Conservation (phyloP, 148 eudicot species). For the Drosera capensis region DNA sequence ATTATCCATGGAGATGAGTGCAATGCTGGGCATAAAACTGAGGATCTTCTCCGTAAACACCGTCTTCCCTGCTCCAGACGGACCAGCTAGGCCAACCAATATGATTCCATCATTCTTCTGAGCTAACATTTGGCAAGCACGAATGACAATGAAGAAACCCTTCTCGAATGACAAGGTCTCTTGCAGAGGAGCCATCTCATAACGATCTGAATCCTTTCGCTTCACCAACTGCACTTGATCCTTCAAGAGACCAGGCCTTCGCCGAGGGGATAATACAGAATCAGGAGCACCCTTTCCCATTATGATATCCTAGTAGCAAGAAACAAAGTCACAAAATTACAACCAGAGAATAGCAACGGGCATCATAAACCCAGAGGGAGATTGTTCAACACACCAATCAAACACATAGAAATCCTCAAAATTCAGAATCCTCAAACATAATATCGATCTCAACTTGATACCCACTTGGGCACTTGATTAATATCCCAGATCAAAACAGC, state of each 20-base stretch:
- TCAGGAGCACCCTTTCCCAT: slow-evolving; percentile 23
- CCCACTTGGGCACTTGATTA: too few species aligned
- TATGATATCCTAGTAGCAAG: too few species aligned
- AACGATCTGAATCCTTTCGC: slow-evolving; percentile 40
- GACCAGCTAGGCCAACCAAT: slow-evolving; percentile 66
- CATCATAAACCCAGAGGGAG: too few species aligned
- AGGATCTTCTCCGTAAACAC: slow-evolving; percentile 51
- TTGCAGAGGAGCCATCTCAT: slow-evolving; percentile 40
- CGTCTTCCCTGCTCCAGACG: slow-evolving; percentile 68
- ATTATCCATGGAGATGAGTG: slow-evolving; percentile 54
- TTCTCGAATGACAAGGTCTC: slow-evolving; percentile 54
- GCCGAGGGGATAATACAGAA: slow-evolving; percentile 33
- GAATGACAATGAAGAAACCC: slow-evolving; percentile 50
- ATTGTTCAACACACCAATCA: too few species aligned
- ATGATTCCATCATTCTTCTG: too few species aligned
- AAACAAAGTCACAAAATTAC: too few species aligned
- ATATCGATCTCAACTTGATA: too few species aligned
- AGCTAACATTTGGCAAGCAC: slow-evolving; percentile 76
- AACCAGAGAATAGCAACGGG: too few species aligned
- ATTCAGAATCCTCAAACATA: too few species aligned
- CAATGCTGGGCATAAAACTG: slow-evolving; percentile 59
- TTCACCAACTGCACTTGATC: slow-evolving; percentile 57
- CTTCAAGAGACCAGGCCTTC: slow-evolving; percentile 46
- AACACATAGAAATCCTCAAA: too few species aligned
- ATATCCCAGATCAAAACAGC: too few species aligned